phyloP scores from a whole-genome alignment of 352 stramenopile genomes.

The Bremia lactucae region DNA sequence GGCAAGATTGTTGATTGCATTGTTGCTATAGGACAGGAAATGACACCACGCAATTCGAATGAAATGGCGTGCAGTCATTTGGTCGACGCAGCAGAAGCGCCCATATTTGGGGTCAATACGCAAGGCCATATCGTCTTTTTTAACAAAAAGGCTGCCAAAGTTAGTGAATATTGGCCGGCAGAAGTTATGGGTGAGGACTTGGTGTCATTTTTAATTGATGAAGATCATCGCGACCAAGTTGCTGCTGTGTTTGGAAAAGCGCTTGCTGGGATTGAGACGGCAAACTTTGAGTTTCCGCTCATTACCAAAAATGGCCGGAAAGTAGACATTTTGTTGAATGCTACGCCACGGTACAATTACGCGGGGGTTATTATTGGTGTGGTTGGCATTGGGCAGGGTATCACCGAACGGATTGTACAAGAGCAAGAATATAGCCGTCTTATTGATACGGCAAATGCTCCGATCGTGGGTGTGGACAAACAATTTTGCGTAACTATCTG shows the following conservation, averaged over 20 bases:
- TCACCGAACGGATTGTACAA: slow-evolving; percentile 67
- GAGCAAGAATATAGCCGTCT: slow-evolving; percentile 76
- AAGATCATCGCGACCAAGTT: slow-evolving; percentile 57
- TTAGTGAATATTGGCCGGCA: slow-evolving; percentile 79
- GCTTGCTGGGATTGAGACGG: slow-evolving; percentile 50
- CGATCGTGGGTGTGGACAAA: slow-evolving; percentile 78
- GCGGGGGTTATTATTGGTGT: slow-evolving; percentile 54
- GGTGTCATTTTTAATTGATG: slow-evolving; percentile 67
- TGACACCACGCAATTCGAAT: slow-evolving; percentile 49
- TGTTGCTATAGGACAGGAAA: slow-evolving; percentile 60
- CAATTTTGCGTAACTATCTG: slow-evolving; percentile 82
- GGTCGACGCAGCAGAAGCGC: slow-evolving; percentile 66
- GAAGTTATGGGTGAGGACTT: slow-evolving; percentile 83
- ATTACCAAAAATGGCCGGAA: slow-evolving; percentile 67
- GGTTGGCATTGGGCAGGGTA: slow-evolving; percentile 77
- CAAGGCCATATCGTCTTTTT: slow-evolving; percentile 64
- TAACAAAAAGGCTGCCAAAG: slow-evolving; percentile 85
- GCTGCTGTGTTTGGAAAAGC: slow-evolving; percentile 59
- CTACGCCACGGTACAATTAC: slow-evolving; percentile 52
- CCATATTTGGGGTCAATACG: slow-evolving; percentile 65
- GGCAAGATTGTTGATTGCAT: too few species aligned
- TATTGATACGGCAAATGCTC: slow-evolving; percentile 75
- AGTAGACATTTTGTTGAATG: slow-evolving; percentile 74
- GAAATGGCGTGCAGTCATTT: slow-evolving; percentile 65
- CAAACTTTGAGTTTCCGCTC: slow-evolving; percentile 75